A percentile compares a stretch with the other conserved stretches of the same genome.
phyloP scores from a whole-genome alignment of 768 basidiomycete species.

The Lyophyllum atratum region DNA sequence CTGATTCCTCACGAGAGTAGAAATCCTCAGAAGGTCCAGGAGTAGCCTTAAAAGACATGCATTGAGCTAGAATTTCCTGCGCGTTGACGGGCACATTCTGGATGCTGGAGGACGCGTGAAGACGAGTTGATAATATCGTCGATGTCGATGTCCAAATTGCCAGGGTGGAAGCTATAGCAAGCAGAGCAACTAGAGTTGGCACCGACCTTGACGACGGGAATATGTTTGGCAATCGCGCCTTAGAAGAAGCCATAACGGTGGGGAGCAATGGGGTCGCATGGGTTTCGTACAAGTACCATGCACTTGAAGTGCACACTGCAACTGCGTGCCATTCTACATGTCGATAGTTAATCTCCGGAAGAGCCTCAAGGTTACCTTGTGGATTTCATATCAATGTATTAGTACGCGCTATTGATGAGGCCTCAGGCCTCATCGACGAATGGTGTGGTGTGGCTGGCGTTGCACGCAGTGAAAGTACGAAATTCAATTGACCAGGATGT shows the following conservation, averaged over 20 bases:
- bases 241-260: conserved; percentile 24
- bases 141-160: conserved; percentile 14
- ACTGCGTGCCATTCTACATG: conserved; percentile 11
- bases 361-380: conserved; percentile 6
- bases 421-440: too few species aligned
- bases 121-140: conserved; percentile 1
- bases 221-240: neutral
- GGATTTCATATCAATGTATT: neutral
- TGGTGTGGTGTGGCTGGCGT: too few species aligned
- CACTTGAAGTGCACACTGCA: conserved; percentile 11
- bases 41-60: conserved; percentile 49
- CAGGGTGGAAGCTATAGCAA: conserved; percentile 14
- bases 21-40: conserved; percentile 44
- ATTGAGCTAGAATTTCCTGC: conserved; percentile 44
- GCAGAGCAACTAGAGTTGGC: conserved; percentile 11
- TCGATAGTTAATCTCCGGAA: neutral
- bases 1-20: conserved; percentile 49
- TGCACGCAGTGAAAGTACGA: too few species aligned
- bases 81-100: conserved; percentile 23
- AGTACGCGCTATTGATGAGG: neutral
- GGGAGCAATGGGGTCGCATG: conserved; percentile 6
- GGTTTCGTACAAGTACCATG: neutral
- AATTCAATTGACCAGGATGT: too few species aligned
- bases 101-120: neutral
- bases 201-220: conserved; percentile 2